These are phyloP conservation scores for Starmerella lactis-condensi DNA, from an alignment of 805 yeast species.

Conservation along the genomic window DNA sequence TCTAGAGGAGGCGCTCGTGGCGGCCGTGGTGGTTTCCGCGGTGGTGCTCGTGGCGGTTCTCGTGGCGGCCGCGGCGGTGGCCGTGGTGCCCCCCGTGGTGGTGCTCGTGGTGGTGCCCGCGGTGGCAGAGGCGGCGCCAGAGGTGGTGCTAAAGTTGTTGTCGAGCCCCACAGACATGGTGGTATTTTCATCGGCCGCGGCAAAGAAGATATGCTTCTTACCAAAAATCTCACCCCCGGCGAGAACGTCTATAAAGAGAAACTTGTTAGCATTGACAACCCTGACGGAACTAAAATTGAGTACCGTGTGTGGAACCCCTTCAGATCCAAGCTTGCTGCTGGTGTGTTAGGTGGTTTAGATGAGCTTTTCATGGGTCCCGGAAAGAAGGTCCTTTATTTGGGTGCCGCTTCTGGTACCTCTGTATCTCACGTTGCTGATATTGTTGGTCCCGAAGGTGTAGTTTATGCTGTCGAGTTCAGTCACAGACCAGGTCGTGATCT, in stretches of 20 bases:
- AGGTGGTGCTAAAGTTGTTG: slow-evolving; percentile 72
- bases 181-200: slow-evolving; percentile 99
- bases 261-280: slow-evolving; percentile 76
- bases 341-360: slow-evolving; percentile 99
- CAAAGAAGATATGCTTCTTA: slow-evolving; percentile 93
- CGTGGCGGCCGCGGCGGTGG: too few relatives aligned
- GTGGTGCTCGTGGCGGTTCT: slow-evolving; percentile 34
- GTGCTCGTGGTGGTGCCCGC: slow-evolving; percentile 27
- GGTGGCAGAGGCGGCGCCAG: slow-evolving; percentile 23
- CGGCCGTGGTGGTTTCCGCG: slow-evolving; percentile 34
- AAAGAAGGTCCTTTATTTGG: slow-evolving; percentile 87
- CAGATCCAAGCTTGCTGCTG: slow-evolving; percentile 99
- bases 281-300: slow-evolving; percentile 81
- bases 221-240: slow-evolving; percentile 95
- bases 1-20: slow-evolving; percentile 29
- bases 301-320: slow-evolving; percentile 99
- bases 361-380: slow-evolving; percentile 96
- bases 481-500: slow-evolving; percentile 99
- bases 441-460: slow-evolving; percentile 98
- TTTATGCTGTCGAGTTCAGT: slow-evolving; percentile 96
- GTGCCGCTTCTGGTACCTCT: slow-evolving; percentile 99
- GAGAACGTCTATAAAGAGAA: slow-evolving; percentile 98
- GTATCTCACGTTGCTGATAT: slow-evolving; percentile 96
- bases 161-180: slow-evolving; percentile 97
- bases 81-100: slow-evolving; percentile 32